Evolutionary conservation across 345 rosid species (phyloP).

Genomic region (Boechera stricta): DNA sequence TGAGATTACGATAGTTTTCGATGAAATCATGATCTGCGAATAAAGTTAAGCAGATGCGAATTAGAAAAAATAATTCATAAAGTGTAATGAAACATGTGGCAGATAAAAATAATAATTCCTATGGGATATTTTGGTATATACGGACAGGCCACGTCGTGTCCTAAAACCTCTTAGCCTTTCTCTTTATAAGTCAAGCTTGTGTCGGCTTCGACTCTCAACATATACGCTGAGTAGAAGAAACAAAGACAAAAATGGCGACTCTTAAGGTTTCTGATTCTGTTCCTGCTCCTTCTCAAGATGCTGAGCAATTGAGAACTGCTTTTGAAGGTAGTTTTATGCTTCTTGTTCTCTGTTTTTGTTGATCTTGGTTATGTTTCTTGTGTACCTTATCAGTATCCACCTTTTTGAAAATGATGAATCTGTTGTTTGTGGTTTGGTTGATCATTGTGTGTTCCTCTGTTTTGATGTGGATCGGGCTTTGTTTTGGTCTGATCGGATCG

Average conservation of each 20-base stretch:
- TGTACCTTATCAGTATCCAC: conserved; percentile 8
- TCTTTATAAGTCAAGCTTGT: conserved; percentile 27
- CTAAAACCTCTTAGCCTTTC: conserved; percentile 40
- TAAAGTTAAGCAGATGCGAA: not conserved
- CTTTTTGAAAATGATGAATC: not conserved
- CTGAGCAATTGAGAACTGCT: conserved; percentile 72
- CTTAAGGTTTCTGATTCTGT: conserved; percentile 54
- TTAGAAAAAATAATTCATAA: not conserved
- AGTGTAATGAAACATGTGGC: conserved; percentile 28
- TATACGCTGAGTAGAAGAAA: conserved; percentile 15
- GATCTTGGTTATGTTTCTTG: not conserved
- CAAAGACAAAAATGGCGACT: conserved; percentile 56
- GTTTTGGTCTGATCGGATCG: not conserved
- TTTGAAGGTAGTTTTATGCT: conserved; percentile 54
- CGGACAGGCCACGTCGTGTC: conserved; percentile 42
- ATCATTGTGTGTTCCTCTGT: not conserved
- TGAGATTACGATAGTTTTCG: conserved; percentile 3
- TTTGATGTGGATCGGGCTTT: conserved; percentile 8
- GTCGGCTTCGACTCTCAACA: conserved; percentile 49
- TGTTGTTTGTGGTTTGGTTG: conserved; percentile 9
- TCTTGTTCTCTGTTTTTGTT: conserved; percentile 16
- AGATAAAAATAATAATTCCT: not conserved
- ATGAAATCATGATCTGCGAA: conserved; percentile 7
- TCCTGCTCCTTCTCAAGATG: conserved; percentile 66
- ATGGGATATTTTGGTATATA: conserved; percentile 28